Evolutionary conservation across 2,329 filamentous ascomycete genomes (phyloP).

Genomic region (Talaromyces islandicus): DNA sequence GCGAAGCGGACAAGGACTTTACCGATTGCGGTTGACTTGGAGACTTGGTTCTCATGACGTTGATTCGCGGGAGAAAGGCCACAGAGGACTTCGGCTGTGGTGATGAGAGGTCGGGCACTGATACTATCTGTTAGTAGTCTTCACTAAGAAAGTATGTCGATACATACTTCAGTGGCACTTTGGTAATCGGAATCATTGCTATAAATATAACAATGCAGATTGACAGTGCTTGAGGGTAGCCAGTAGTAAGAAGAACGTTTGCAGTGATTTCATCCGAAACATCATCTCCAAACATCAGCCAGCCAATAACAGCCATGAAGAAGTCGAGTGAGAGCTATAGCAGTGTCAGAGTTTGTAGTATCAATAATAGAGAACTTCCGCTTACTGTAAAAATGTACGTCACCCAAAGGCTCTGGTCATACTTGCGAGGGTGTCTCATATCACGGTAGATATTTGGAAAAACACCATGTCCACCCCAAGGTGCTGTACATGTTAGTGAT

Average conservation of each 20-base stretch:
- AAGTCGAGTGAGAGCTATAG: slow-evolving; percentile 69
- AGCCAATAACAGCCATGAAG: slow-evolving; percentile 73
- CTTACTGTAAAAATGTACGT: slow-evolving; percentile 78
- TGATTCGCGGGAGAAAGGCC: slow-evolving; percentile 58
- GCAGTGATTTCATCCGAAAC: slow-evolving; percentile 84
- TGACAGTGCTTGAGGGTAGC: slow-evolving; percentile 69
- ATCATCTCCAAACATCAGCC: slow-evolving; percentile 91
- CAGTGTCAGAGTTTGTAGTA: slow-evolving; percentile 13
- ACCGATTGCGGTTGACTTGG: slow-evolving; percentile 50
- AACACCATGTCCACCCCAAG: slow-evolving; percentile 65
- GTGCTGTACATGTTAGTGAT: slow-evolving; percentile 33
- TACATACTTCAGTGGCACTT: slow-evolving; percentile 73
- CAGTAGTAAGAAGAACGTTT: slow-evolving; percentile 70
- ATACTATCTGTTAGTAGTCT: slow-evolving; percentile 17
- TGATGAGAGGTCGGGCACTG: slow-evolving; percentile 74
- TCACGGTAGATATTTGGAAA: slow-evolving; percentile 83
- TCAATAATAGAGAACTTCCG: background rate
- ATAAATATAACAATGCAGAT: slow-evolving; percentile 79
- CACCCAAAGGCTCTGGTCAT: slow-evolving; percentile 64
- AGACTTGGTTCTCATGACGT: slow-evolving; percentile 20
- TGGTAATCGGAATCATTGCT: slow-evolving; percentile 88
- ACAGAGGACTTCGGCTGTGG: slow-evolving; percentile 72
- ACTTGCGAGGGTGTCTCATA: slow-evolving; percentile 79
- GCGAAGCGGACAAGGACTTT: slow-evolving; percentile 60
- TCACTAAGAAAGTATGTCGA: background rate